phyloP scores from a whole-genome alignment of 2,329 filamentous ascomycete genomes.

The Penicillium capsulatum region DNA sequence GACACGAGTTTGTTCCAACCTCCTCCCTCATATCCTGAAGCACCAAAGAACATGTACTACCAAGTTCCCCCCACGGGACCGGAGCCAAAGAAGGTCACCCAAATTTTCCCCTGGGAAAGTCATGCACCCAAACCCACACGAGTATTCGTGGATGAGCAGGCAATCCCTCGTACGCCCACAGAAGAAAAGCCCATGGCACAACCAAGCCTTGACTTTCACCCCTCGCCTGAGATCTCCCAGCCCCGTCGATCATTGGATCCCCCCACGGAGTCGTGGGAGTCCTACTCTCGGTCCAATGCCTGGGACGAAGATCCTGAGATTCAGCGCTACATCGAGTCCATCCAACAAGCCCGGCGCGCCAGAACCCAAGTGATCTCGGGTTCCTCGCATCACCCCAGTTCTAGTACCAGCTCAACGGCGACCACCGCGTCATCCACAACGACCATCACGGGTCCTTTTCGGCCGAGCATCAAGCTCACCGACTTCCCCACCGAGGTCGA shows the following conservation, averaged over 20 bases:
- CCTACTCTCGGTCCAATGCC: conserved; percentile 73
- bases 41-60: conserved; percentile 85
- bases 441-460: conserved; percentile 15
- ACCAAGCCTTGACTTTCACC: background rate
- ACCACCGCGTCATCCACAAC: conserved; percentile 3
- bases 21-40: conserved; percentile 72
- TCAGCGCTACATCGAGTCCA: conserved; percentile 73
- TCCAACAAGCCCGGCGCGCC: conserved; percentile 61
- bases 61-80: conserved; percentile 62
- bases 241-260: conserved; percentile 12
- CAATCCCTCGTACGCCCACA: conserved; percentile 5
- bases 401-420: conserved; percentile 2
- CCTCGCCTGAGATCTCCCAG: conserved; percentile 1
- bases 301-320: conserved; percentile 94
- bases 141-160: conserved; percentile 41
- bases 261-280: conserved; percentile 60
- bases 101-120: conserved; percentile 89
- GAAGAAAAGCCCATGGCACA: background rate
- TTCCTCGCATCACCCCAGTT: conserved; percentile 11
- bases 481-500: conserved; percentile 82
- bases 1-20: conserved; percentile 72
- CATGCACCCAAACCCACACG: conserved; percentile 58
- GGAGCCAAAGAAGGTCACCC: conserved; percentile 56
- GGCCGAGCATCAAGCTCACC: conserved; percentile 65
- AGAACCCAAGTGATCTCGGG: conserved; percentile 42